phyloP scores from a whole-genome alignment of 176 grass and related monocot genomes.

The Poa pratensis region DNA sequence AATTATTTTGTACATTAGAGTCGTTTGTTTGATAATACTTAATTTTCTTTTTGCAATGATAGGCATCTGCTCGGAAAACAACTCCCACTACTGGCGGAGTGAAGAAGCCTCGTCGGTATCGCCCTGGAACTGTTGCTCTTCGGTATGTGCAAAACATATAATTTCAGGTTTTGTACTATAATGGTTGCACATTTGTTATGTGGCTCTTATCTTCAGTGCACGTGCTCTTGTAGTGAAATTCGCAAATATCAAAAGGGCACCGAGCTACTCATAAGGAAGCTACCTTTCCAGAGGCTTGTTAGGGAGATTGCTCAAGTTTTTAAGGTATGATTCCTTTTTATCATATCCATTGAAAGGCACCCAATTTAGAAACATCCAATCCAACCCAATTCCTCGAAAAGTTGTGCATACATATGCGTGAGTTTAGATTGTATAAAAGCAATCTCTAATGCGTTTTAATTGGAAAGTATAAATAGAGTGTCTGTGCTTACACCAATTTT shows the following conservation, averaged over 20 bases:
- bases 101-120: background rate
- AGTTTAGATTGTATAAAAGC: too few species aligned
- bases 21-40: background rate
- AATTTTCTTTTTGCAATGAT: background rate
- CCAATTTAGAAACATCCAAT: background rate
- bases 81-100: conserved; percentile 9
- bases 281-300: conserved; percentile 37
- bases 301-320: conserved; percentile 45
- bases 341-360: background rate
- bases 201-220: background rate
- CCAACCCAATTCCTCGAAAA: too few species aligned
- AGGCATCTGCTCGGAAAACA: conserved; percentile 29
- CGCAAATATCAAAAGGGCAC: conserved; percentile 18
- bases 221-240: background rate
- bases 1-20: background rate
- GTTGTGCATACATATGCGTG: background rate
- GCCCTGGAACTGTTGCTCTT: conserved; percentile 14
- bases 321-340: conserved; percentile 1
- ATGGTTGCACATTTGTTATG: background rate
- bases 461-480: too few species aligned
- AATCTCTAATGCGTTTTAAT: too few species aligned
- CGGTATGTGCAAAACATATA: background rate
- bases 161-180: too few species aligned
- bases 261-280: conserved; percentile 3
- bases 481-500: background rate